phyloP scores from a whole-genome alignment of 768 basidiomycete species.

The Boletus reticulatus region DNA sequence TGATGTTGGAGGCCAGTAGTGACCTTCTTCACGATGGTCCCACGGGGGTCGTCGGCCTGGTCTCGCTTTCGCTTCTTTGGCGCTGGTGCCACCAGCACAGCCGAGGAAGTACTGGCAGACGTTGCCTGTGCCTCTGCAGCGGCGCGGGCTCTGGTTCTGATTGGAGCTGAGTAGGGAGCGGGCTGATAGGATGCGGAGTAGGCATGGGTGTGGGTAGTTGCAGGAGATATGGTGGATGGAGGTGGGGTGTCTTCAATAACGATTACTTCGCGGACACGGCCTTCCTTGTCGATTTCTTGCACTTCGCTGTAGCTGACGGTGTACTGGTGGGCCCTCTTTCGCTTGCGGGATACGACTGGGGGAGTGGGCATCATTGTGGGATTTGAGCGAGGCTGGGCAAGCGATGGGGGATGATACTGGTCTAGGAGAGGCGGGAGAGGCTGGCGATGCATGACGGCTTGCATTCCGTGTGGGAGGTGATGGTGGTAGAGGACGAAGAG shows the following conservation, averaged over 20 bases:
- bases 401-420: conserved; percentile 63
- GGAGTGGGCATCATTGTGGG: conserved; percentile 72
- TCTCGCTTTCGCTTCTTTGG: conserved; percentile 86
- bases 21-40: conserved; percentile 63
- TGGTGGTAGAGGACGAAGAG: conserved; percentile 36
- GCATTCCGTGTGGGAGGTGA: conserved; percentile 64
- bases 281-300: conserved; percentile 79
- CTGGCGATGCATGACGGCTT: conserved; percentile 65
- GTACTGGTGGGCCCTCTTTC: conserved; percentile 78
- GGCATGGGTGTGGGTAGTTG: conserved; percentile 64
- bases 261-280: conserved; percentile 80
- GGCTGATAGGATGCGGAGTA: conserved; percentile 82
- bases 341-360: conserved; percentile 71
- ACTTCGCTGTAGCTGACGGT: conserved; percentile 87
- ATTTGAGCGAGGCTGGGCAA: conserved; percentile 40
- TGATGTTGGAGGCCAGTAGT: conserved; percentile 49
- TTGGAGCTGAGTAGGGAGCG: conserved; percentile 69
- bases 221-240: conserved; percentile 69
- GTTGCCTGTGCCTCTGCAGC: conserved; percentile 82
- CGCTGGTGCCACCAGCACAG: conserved; percentile 62
- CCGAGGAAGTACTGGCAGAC: conserved; percentile 63
- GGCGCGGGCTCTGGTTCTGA: conserved; percentile 80
- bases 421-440: conserved; percentile 59
- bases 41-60: conserved; percentile 68
- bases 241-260: conserved; percentile 93